Conservation (phyloP, 2,329 filamentous ascomycete species). For the Aspergillus sclerotialis region DNA sequence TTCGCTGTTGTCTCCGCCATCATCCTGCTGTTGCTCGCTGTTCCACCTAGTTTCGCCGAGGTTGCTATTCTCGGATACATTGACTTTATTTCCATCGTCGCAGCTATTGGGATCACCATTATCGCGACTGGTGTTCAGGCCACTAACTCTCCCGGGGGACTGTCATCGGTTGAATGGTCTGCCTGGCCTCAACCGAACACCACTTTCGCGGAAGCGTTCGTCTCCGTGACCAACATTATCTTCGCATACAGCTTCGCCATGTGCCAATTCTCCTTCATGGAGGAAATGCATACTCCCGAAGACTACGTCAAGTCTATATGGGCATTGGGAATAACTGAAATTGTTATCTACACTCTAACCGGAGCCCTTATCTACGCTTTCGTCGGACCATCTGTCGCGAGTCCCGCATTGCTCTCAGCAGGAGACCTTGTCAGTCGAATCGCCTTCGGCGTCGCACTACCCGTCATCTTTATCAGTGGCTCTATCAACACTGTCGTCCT, state of each 20-base stretch:
- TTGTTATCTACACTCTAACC: slow-evolving; percentile 18
- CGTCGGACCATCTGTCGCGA: slow-evolving; percentile 24
- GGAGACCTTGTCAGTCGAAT: slow-evolving; percentile 19
- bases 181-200: slow-evolving; percentile 21
- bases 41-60: slow-evolving; percentile 30
- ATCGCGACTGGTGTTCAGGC: slow-evolving; percentile 26
- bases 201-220: slow-evolving; percentile 28
- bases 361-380: slow-evolving; percentile 25
- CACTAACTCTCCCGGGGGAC: slow-evolving; percentile 13
- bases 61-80: slow-evolving; percentile 33
- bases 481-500: slow-evolving; percentile 30
- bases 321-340: slow-evolving; percentile 13
- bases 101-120: slow-evolving; percentile 30
- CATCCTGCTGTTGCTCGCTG: slow-evolving; percentile 24
- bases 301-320: slow-evolving; percentile 20
- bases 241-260: slow-evolving; percentile 39
- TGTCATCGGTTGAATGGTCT: slow-evolving; percentile 21
- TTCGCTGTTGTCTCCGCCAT: slow-evolving; percentile 38
- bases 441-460: slow-evolving; percentile 27
- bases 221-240: slow-evolving; percentile 29
- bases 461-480: slow-evolving; percentile 32
- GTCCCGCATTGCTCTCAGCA: slow-evolving; percentile 26
- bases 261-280: slow-evolving; percentile 21
- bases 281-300: slow-evolving; percentile 18
- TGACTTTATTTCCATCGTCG: slow-evolving; percentile 29